Evolutionary conservation across 2,329 filamentous ascomycete species (phyloP), one percentile per base, ranked within the genome.

Genomic region (Fusarium metavorans): DNA sequence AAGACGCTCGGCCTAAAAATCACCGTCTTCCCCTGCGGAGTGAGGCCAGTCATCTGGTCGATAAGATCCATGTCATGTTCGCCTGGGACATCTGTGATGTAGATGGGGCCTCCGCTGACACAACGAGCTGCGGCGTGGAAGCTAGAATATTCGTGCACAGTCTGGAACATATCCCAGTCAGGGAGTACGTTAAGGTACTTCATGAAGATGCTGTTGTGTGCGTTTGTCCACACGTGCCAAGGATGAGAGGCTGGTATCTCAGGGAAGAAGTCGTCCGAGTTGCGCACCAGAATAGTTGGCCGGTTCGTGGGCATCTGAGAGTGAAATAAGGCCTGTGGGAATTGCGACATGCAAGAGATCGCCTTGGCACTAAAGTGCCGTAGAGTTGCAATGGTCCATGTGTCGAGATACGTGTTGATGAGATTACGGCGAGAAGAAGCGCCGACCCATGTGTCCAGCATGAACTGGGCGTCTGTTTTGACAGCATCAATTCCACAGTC

Each of bases 211-310:
- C 91, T 88, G 81, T 97, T 98, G 83, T 98, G 94, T 0, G 96
- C 96, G 80, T 98, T 99, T 73, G 93, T 91, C 87, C 97, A 99
- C 39, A 98, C 89, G 82, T 99, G 97, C 96, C 97, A 99, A 0
- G 95, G 90, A 72, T 99, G 97, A 8, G 93, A 95, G 0, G 91
- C 89, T 0, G 92, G 90, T 5, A 95, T 89, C 52, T 95, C 90
- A 0, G 97, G 97, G 82, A 97, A 98, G 87, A 95, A 99, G 83
- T 98, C 94, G 73, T 92, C 95, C 1, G 94, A 97, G 83, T 97
- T 98, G 56, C 97, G 93, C 20, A 95, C 89, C 0, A 95, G 86
- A 27, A 97, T 87, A 0, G 90, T 87, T 0, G 94, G 94, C 59
- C 91, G 91, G 80, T 93, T 94, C n/a, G 87, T 90, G 1, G 93